Evolutionary conservation across 176 grass and related monocot species (phyloP), one percentile per base, ranked within the genome.

Genomic region (Oryza punctata): DNA sequence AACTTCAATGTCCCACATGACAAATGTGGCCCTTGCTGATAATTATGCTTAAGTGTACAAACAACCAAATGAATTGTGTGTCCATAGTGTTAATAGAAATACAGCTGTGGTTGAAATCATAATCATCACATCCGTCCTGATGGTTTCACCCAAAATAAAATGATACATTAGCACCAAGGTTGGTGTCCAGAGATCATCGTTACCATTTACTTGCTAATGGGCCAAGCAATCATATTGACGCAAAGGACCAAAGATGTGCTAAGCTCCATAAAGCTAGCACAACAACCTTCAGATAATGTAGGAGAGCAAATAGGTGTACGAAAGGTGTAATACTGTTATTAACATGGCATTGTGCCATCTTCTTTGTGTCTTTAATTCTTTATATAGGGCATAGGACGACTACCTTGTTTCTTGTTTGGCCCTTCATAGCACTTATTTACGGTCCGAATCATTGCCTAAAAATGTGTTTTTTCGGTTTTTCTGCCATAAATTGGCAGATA

Each of bases 291-390:
- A 32, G 54, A 73, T 4, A 37, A 68, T 54, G 32, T 7, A 65
- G 81, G 65, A 65, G 15, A 35, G 1, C 26, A 72, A 73, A 88
- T 19, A 60, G 13, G 37, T 33, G 37, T 33, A 79, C 60, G 27
- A 59, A 84, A 72, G 45, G 14, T 14, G 45, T 1, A 25, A 10
- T 11, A 67, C 57, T 25, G 33, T 24, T 13, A 78, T 29, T 78
- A 71, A 44, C 23, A 33, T 72, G 64, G 24, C 6, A 27, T 57
- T 16, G 26, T 9, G 7, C 27, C 27, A 21, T 78, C 40, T 65
- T 28, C 33, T 73, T 26, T 60, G 3, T 12, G 3, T 10, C 6
- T 45, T 52, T 29, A 44, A n/a, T n/a, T n/a, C 25, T 24, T 21
- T 37, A 30, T 23, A 44, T 35, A 83, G 24, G 3, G 59, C 19